These are phyloP conservation scores for Trichosporon sp. DNA, from an alignment of 1,284 basidiomycete genomes.

Conservation along the genomic window DNA sequence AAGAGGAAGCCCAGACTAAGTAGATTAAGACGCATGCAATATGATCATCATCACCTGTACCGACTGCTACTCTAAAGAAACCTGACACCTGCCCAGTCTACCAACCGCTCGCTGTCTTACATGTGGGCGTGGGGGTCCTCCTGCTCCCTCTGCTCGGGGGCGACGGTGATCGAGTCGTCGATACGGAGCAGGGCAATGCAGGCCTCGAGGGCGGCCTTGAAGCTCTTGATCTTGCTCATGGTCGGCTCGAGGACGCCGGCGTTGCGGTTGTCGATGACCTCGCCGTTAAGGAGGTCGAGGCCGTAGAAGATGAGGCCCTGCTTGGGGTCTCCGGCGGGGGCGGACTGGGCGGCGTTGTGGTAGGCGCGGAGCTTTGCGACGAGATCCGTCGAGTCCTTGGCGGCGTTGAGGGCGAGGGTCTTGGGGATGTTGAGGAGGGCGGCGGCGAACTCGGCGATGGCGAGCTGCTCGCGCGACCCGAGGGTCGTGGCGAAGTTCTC, in stretches of 20 bases:
- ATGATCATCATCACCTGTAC: background rate
- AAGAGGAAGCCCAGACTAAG: background rate
- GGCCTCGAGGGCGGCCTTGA: slow-evolving; percentile 96
- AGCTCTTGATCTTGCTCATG: slow-evolving; percentile 90
- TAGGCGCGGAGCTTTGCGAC: slow-evolving; percentile 96
- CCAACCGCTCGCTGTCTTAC: slow-evolving; percentile 29
- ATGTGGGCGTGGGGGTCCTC: slow-evolving; percentile 59
- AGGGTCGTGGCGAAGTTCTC: slow-evolving; percentile 99
- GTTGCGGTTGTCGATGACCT: slow-evolving; percentile 89
- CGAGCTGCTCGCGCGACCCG: slow-evolving; percentile 95
- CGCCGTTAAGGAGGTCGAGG: slow-evolving; percentile 87
- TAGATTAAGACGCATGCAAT: slow-evolving; percentile 6
- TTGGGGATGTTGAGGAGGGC: slow-evolving; percentile 94
- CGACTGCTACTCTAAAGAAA: background rate
- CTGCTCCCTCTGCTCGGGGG: slow-evolving; percentile 66
- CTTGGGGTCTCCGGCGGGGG: slow-evolving; percentile 86
- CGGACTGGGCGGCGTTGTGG: slow-evolving; percentile 94
- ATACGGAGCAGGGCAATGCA: slow-evolving; percentile 92
- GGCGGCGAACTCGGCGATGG: slow-evolving; percentile 95
- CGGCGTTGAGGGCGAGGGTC: slow-evolving; percentile 94
- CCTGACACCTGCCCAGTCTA: background rate
- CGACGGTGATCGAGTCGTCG: slow-evolving; percentile 63
- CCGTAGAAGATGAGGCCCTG: slow-evolving; percentile 92
- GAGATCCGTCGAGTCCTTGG: slow-evolving; percentile 96
- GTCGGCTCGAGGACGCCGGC: slow-evolving; percentile 96